Conservation (phyloP, 495 filamentous ascomycete species). For the Trichoderma erinaceum region DNA sequence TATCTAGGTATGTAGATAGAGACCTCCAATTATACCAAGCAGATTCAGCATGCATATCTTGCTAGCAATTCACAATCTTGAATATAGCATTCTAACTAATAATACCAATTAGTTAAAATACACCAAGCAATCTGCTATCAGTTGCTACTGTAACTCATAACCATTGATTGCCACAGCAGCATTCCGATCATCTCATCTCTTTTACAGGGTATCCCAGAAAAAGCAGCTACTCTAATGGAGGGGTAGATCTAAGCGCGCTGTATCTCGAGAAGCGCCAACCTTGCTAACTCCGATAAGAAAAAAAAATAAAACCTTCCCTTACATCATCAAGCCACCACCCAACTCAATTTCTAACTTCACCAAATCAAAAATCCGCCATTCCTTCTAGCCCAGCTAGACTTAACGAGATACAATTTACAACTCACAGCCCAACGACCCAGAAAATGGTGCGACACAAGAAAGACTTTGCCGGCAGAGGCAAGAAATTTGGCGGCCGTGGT, state of each 20-base stretch:
- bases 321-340: constrained; percentile 4
- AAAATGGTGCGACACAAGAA: constrained; percentile 92
- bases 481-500: constrained; percentile 49
- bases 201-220: not conserved
- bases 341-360: not conserved
- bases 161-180: too few relatives aligned
- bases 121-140: too few relatives aligned
- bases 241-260: not conserved
- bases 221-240: not conserved
- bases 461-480: constrained; percentile 64
- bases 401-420: not conserved
- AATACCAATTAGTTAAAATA: too few relatives aligned
- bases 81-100: too few relatives aligned
- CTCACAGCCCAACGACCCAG: not conserved
- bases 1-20: not conserved
- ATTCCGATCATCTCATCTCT: too few relatives aligned
- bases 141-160: too few relatives aligned
- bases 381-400: not conserved
- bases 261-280: not conserved
- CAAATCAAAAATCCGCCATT: not conserved
- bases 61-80: too few relatives aligned
- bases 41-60: too few relatives aligned
- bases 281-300: not conserved
- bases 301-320: not conserved
- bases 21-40: too few relatives aligned